Conservation (phyloP, 2,329 filamentous ascomycete species). For the Claviceps spartinae region DNA sequence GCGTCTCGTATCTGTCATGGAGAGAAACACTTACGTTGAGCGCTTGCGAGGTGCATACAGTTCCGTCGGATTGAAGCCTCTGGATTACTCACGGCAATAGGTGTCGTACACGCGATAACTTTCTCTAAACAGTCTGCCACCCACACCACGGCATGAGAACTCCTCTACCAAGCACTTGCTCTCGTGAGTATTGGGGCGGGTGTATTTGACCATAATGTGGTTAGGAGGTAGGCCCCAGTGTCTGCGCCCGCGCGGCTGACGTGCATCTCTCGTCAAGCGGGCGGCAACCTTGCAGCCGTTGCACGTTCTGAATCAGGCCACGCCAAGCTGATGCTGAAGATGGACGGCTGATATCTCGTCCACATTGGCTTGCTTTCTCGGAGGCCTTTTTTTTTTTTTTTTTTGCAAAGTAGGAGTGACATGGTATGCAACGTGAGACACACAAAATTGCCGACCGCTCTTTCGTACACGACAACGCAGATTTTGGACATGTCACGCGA, state of each 20-base stretch:
- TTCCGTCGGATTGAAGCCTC: background rate
- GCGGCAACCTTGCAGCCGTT: background rate
- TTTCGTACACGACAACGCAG: background rate
- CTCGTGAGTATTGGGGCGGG: background rate
- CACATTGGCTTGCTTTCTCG: background rate
- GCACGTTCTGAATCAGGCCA: background rate
- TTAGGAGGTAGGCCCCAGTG: too few relatives aligned
- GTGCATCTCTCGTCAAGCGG: background rate
- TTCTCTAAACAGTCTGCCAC: background rate
- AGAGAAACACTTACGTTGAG: background rate
- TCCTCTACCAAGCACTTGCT: background rate
- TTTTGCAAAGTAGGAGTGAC: background rate
- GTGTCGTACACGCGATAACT: background rate
- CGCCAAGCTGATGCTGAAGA: background rate
- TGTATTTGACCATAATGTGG: background rate
- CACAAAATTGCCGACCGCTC: background rate
- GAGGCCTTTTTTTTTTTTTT: too few relatives aligned
- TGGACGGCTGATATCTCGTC: background rate
- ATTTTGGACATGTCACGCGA: background rate
- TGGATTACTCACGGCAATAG: background rate
- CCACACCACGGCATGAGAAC: background rate
- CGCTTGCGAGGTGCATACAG: background rate
- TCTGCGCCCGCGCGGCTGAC: background rate
- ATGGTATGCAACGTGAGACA: background rate
- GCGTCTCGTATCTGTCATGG: background rate